A percentile compares a stretch with the other conserved stretches of the same genome.
Evolutionary conservation across 768 basidiomycete genomes (phyloP).

Genomic region (Pleurotus eryngii): DNA sequence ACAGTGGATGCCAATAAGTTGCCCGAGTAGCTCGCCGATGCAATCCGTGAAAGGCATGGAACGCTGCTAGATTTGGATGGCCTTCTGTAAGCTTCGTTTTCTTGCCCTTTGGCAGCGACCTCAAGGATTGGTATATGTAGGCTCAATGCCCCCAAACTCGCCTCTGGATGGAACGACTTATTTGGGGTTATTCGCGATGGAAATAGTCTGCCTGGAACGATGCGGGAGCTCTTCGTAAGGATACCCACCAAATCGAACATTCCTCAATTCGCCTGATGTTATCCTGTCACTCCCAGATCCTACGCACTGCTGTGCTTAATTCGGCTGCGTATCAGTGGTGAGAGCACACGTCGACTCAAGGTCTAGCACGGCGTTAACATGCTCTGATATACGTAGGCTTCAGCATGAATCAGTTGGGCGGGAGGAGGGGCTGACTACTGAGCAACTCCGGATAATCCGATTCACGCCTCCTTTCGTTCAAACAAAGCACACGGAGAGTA

Average conservation of each 20-base stretch:
- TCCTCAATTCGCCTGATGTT: background rate
- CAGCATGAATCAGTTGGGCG: conserved; percentile 30
- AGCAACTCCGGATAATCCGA: conserved; percentile 24
- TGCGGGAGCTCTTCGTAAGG: conserved; percentile 34
- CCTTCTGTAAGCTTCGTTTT: conserved; percentile 24
- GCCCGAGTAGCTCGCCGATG: conserved; percentile 31
- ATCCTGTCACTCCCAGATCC: background rate
- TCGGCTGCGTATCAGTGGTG: conserved; percentile 28
- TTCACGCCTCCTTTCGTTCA: conserved; percentile 16
- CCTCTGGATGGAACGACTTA: conserved; percentile 30
- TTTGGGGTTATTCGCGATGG: conserved; percentile 27
- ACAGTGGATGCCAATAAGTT: background rate
- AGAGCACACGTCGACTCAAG: background rate
- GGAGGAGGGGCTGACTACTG: conserved; percentile 25
- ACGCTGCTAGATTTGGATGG: conserved; percentile 37
- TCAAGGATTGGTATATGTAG: conserved; percentile 7
- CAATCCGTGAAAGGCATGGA: conserved; percentile 30
- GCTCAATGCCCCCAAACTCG: conserved; percentile 26
- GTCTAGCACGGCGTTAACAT: too few relatives aligned
- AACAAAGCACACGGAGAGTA: conserved; percentile 8
- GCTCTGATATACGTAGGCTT: conserved; percentile 14
- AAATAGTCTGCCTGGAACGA: conserved; percentile 24
- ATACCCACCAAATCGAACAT: background rate
- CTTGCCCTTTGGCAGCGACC: background rate
- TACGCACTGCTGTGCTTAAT: conserved; percentile 23